Evolutionary conservation across 352 stramenopile genomes (phyloP).

Genomic region (Globisporangium lucens): DNA sequence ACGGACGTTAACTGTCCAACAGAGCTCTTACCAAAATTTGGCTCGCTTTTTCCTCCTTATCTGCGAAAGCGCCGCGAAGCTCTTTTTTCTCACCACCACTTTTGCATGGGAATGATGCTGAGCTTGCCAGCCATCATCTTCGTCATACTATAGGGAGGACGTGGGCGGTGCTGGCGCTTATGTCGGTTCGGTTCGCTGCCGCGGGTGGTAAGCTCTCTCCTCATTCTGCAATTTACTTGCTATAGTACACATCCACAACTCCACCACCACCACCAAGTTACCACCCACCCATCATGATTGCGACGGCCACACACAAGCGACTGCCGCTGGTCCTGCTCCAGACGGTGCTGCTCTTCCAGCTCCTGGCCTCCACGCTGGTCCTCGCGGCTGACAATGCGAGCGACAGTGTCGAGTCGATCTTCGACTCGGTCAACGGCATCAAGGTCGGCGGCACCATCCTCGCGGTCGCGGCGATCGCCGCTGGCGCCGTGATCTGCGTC

Average conservation of each 20-base stretch:
- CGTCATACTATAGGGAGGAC: background rate
- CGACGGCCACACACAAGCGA: background rate
- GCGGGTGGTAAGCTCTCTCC: conserved; percentile 3
- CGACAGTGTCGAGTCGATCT: conserved; percentile 32
- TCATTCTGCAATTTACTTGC: conserved; percentile 30
- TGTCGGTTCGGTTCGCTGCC: background rate
- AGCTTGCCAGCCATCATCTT: background rate
- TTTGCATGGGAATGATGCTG: background rate
- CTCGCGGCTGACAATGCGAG: conserved; percentile 18
- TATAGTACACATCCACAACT: background rate
- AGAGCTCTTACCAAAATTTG: background rate
- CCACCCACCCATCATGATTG: conserved; percentile 5
- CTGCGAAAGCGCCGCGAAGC: background rate
- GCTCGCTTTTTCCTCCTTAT: background rate
- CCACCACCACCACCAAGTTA: background rate
- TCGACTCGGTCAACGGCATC: conserved; percentile 36
- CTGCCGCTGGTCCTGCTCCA: conserved; percentile 7
- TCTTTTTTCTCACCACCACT: background rate
- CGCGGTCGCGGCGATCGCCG: conserved; percentile 33
- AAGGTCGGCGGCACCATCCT: conserved; percentile 37
- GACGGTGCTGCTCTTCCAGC: background rate
- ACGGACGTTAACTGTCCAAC: conserved; percentile 2
- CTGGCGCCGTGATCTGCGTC: conserved; percentile 39
- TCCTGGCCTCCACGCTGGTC: background rate
- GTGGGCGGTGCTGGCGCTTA: background rate